phyloP scores from a whole-genome alignment of 345 rosid genomes.

The Eucalyptus pauciflora region DNA sequence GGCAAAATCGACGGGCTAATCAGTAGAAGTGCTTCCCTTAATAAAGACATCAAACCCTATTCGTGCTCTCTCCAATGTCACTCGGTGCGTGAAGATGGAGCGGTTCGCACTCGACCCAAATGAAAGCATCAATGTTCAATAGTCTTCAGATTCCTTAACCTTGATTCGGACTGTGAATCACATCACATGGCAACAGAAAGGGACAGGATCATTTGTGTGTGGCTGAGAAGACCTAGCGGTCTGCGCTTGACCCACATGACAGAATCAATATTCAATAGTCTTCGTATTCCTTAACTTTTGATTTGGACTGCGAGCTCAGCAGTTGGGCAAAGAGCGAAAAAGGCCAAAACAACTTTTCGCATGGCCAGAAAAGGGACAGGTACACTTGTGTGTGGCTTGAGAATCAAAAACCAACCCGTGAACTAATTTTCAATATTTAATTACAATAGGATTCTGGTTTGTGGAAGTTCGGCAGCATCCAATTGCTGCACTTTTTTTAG shows the following conservation, averaged over 20 bases:
- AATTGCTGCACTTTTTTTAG: not conserved
- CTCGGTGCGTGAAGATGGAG: not conserved
- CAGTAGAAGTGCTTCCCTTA: not conserved
- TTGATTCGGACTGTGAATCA: not conserved
- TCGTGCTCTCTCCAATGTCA: not conserved
- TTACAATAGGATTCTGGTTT: not conserved
- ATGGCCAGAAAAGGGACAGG: not conserved
- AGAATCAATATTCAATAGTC: not conserved
- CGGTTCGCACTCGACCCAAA: not conserved
- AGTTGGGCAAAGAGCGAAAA: not conserved
- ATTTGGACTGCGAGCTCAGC: not conserved
- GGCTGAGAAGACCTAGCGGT: not conserved
- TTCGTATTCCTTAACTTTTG: not conserved
- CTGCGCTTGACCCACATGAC: not conserved
- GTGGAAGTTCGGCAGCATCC: not conserved
- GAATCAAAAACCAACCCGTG: not conserved
- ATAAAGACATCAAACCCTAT: not conserved
- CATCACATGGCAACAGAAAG: not conserved
- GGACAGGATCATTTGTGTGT: not conserved
- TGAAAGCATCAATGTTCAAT: not conserved
- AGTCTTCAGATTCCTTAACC: not conserved
- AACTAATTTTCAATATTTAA: not conserved
- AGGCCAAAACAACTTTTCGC: not conserved
- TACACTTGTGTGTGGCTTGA: not conserved
- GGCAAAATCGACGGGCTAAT: not conserved